Conservation (phyloP, 345 rosid genomes). For the Litchi chinensis region DNA sequence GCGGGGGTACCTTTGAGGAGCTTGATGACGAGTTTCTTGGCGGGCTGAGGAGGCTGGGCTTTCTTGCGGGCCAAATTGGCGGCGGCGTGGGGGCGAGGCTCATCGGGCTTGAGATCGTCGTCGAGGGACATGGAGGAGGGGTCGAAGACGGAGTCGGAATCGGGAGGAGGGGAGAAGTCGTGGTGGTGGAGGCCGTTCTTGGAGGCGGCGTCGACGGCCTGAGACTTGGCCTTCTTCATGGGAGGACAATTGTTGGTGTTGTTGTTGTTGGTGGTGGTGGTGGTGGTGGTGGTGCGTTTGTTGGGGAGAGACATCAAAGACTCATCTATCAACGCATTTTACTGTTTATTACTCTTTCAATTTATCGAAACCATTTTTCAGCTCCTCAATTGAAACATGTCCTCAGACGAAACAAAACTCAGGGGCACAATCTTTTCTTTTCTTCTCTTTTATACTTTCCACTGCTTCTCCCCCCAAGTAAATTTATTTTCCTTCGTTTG, state of each 20-base stretch:
- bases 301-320: slow-evolving; percentile 83
- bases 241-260: slow-evolving; percentile 20
- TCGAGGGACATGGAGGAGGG: slow-evolving; percentile 52
- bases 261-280: slow-evolving; percentile 34
- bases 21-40: slow-evolving; percentile 91
- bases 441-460: background rate
- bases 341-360: background rate
- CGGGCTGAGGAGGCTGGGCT: slow-evolving; percentile 80
- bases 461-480: too few species aligned
- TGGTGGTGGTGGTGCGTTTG: slow-evolving; percentile 62
- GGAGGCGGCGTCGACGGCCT: slow-evolving; percentile 52
- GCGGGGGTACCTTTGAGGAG: slow-evolving; percentile 63
- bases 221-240: slow-evolving; percentile 82
- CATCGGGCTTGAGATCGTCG: slow-evolving; percentile 61
- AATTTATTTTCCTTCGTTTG: too few species aligned
- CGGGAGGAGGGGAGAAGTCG: slow-evolving; percentile 21
- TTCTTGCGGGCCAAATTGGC: slow-evolving; percentile 88
- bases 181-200: slow-evolving; percentile 59
- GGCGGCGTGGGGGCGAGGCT: slow-evolving; percentile 49
- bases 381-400: too few species aligned
- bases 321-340: slow-evolving; percentile 39
- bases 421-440: background rate
- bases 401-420: background rate
- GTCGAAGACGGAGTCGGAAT: slow-evolving; percentile 54
- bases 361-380: background rate